phyloP scores from a whole-genome alignment of 108 stramenopile genomes.

The Skeletonema tropicum region DNA sequence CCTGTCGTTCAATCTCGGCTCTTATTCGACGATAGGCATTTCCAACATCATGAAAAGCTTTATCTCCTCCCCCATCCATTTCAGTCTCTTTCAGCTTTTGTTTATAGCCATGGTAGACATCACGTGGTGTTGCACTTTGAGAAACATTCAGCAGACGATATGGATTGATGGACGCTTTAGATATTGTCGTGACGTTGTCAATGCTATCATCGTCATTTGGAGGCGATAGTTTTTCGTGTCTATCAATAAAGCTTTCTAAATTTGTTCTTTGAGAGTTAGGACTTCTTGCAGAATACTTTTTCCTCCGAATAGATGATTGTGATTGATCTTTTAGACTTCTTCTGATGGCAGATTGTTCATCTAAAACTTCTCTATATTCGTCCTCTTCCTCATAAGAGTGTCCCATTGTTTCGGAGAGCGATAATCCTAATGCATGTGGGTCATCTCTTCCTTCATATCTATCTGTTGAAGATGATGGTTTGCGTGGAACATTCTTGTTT shows the following conservation, averaged over 20 bases:
- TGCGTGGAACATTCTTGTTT: background rate
- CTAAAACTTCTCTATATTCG: slow-evolving; percentile 17
- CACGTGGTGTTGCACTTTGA: slow-evolving; percentile 15
- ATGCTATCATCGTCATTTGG: slow-evolving; percentile 12
- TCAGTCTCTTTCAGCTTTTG: slow-evolving; percentile 25
- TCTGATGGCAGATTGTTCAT: slow-evolving; percentile 31
- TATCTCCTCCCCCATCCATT: slow-evolving; percentile 29
- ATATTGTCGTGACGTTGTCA: slow-evolving; percentile 50
- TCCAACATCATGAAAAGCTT: slow-evolving; percentile 39
- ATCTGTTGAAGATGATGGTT: background rate
- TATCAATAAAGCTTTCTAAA: slow-evolving; percentile 23
- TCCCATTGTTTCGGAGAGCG: background rate
- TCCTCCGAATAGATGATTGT: background rate
- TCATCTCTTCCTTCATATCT: slow-evolving; percentile 3
- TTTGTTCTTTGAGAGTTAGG: slow-evolving; percentile 15
- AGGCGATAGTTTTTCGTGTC: background rate
- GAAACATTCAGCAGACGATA: slow-evolving; percentile 34
- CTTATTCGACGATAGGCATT: slow-evolving; percentile 45
- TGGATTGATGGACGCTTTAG: slow-evolving; percentile 45
- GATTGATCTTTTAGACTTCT: slow-evolving; percentile 18
- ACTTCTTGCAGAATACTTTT: background rate
- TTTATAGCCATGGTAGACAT: slow-evolving; percentile 35
- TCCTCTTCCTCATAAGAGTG: background rate
- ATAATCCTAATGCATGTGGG: background rate
- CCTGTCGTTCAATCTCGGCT: slow-evolving; percentile 34